Evolutionary conservation across 192 early-diverging fungal genomes (phyloP).

Genomic region (Backusella luteola): DNA sequence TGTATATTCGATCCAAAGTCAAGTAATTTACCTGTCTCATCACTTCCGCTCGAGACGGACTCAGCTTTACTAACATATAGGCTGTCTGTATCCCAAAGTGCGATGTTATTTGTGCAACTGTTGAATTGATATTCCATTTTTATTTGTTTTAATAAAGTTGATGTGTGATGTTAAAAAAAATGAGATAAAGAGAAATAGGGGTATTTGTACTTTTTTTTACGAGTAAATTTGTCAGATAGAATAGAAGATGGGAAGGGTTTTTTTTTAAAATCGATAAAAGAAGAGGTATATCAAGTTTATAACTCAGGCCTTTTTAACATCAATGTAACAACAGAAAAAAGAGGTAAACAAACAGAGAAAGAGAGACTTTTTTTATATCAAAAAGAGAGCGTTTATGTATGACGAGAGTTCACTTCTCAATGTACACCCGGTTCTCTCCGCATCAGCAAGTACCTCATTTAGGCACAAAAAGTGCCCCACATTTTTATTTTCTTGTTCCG

Average conservation of each 20-base stretch:
- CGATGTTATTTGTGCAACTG: neutral
- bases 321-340: neutral
- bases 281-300: neutral
- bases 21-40: neutral
- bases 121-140: neutral
- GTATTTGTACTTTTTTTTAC: neutral
- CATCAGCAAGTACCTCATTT: neutral
- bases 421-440: conserved; percentile 5
- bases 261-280: neutral
- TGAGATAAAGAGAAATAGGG: neutral
- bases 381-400: neutral
- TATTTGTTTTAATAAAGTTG: neutral
- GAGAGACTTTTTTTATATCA: neutral
- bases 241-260: neutral
- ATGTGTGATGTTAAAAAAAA: neutral
- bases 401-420: conserved; percentile 4
- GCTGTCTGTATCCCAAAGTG: neutral
- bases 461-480: neutral
- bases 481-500: conserved; percentile 12
- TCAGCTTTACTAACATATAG: neutral
- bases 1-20: neutral
- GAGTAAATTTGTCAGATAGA: neutral
- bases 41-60: neutral
- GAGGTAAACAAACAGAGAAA: neutral
- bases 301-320: conserved; percentile 1